phyloP scores from a whole-genome alignment of 306 rosid species.

The Trichosanthes truncata region DNA sequence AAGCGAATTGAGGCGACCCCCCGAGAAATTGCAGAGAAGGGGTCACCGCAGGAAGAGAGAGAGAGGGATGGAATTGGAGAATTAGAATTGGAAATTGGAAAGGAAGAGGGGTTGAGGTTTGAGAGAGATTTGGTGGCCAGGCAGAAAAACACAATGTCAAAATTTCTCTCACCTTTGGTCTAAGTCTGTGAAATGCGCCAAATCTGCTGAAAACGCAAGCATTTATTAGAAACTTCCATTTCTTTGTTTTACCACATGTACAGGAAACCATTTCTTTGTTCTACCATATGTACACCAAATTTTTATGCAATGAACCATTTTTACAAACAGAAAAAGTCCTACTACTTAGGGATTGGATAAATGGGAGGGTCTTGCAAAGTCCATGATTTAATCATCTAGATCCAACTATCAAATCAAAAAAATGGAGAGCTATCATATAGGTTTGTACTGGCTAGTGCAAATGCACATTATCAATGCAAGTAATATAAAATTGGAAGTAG shows the following conservation, averaged over 20 bases:
- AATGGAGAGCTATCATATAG: no score
- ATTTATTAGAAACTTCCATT: neutral
- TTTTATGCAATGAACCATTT: no score
- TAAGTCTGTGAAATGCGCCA: neutral
- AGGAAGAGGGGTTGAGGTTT: neutral
- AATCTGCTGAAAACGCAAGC: neutral
- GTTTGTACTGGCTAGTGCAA: no score
- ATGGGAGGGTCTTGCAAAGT: no score
- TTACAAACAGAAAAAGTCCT: no score
- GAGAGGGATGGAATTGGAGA: neutral
- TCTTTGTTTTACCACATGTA: neutral
- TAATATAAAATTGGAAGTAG: no score
- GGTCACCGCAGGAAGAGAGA: constrained; percentile 31
- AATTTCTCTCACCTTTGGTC: neutral
- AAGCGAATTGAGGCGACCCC: constrained; percentile 8
- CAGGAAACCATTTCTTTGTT: no score
- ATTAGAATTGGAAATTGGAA: neutral
- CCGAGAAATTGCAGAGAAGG: constrained; percentile 26
- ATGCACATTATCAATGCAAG: no score
- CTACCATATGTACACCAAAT: no score
- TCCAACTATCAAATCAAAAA: no score
- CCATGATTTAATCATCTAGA: no score
- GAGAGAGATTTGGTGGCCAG: neutral
- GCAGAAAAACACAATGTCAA: neutral
- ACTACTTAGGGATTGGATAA: no score